These are phyloP conservation scores for Periconia sp. DNA, from an alignment of 2,329 filamentous ascomycete species.

Conservation along the genomic window DNA sequence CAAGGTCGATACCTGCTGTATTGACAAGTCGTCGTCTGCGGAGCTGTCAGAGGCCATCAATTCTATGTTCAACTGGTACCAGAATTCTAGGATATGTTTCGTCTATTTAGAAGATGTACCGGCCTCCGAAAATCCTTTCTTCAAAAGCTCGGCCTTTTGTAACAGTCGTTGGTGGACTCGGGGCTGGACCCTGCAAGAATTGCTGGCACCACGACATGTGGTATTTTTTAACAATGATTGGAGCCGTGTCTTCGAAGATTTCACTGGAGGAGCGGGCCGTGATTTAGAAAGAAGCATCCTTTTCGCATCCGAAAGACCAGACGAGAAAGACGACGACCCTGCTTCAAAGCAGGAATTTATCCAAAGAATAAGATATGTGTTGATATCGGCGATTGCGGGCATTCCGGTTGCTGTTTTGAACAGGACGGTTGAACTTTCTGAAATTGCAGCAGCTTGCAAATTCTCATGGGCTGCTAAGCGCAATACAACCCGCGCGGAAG, in stretches of 20 bases:
- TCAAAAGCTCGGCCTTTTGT: background rate
- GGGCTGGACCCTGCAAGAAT: slow-evolving; percentile 12
- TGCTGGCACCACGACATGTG: slow-evolving; percentile 5
- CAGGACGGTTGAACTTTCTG: background rate
- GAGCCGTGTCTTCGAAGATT: background rate
- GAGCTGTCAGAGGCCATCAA: background rate
- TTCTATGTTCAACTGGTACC: background rate
- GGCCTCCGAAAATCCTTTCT: slow-evolving; percentile 2
- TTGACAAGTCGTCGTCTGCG: background rate
- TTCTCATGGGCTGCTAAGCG: slow-evolving; percentile 13
- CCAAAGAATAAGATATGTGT: background rate
- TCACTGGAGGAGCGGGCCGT: background rate
- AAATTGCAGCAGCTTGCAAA: background rate
- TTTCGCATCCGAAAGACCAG: background rate
- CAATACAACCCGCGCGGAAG: slow-evolving; percentile 10
- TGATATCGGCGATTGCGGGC: background rate
- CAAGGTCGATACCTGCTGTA: background rate
- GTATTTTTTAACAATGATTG: slow-evolving; percentile 7
- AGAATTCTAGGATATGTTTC: background rate
- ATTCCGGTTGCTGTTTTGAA: background rate
- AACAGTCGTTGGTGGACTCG: slow-evolving; percentile 3
- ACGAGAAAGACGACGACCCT: background rate
- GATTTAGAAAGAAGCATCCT: background rate
- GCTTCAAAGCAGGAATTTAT: background rate
- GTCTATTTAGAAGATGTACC: background rate